These are phyloP conservation scores for Beverwykella pulmonaria DNA, from an alignment of 495 filamentous ascomycete species.

Conservation along the genomic window DNA sequence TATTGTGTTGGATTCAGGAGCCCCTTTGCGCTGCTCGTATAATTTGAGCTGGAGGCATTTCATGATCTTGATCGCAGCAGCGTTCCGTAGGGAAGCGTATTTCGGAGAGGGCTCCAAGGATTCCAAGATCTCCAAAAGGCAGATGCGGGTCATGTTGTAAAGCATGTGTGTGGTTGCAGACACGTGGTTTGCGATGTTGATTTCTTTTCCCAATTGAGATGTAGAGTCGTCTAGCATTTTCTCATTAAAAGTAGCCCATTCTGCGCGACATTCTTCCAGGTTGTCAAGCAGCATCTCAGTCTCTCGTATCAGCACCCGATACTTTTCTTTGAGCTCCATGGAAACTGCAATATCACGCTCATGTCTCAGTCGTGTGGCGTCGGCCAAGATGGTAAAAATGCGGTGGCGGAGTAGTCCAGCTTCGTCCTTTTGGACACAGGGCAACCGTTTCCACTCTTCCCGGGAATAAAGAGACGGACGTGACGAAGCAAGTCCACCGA, in stretches of 20 bases:
- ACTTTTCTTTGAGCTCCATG: background rate
- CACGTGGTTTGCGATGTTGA: slow-evolving; percentile 3
- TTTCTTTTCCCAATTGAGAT: background rate
- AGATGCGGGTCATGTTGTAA: slow-evolving; percentile 13
- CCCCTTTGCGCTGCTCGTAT: background rate
- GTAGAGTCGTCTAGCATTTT: background rate
- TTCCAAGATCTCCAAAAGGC: background rate
- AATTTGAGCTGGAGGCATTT: slow-evolving; percentile 3
- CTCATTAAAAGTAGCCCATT: slow-evolving; percentile 1
- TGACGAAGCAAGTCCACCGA: slow-evolving; percentile 7
- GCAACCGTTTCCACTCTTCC: slow-evolving; percentile 19
- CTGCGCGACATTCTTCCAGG: background rate
- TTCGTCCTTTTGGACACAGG: background rate
- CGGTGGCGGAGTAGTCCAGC: background rate
- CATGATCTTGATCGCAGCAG: slow-evolving; percentile 14
- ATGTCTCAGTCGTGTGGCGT: slow-evolving; percentile 6
- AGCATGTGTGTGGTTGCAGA: slow-evolving; percentile 13
- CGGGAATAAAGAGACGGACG: slow-evolving; percentile 2
- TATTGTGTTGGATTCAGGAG: slow-evolving; percentile 11
- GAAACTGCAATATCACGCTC: background rate
- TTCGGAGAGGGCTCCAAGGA: slow-evolving; percentile 12
- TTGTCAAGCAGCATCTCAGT: background rate
- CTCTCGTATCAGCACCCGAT: background rate
- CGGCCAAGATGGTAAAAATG: slow-evolving; percentile 18
- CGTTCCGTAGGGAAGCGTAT: background rate